A percentile compares a stretch with the other conserved stretches of the same genome.
Conservation (phyloP, 352 stramenopile genomes). For the Globisporangium radiosum region DNA sequence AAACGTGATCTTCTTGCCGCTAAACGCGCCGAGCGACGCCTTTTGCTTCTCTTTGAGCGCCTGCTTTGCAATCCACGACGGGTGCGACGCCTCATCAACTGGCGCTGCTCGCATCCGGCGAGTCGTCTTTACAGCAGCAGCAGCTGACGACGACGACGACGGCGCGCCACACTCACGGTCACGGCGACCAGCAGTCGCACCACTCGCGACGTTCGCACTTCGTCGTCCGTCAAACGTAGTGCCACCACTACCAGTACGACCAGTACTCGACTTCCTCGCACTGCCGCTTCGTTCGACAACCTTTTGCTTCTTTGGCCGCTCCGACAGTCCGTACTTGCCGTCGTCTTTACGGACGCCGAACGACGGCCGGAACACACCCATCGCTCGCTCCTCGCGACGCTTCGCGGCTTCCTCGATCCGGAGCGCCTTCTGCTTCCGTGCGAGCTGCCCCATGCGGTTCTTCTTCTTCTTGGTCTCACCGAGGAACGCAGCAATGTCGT, state of each 20-base stretch:
- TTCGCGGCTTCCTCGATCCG: conserved; percentile 52
- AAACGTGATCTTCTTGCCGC: conserved; percentile 84
- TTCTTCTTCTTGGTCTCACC: conserved; percentile 85
- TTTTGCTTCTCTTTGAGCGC: conserved; percentile 80
- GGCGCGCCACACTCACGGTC: conserved; percentile 16
- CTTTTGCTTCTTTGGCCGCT: conserved; percentile 70
- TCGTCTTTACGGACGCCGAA: conserved; percentile 15
- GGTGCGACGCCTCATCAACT: conserved; percentile 28
- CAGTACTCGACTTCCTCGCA: not conserved
- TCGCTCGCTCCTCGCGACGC: conserved; percentile 35
- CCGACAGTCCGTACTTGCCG: conserved; percentile 69
- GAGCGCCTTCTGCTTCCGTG: conserved; percentile 75
- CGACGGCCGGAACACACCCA: conserved; percentile 31
- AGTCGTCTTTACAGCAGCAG: conserved; percentile 5
- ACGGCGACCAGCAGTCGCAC: not conserved
- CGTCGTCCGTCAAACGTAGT: no score
- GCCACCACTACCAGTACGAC: conserved; percentile 1
- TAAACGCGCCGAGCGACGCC: conserved; percentile 54
- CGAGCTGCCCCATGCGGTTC: conserved; percentile 71
- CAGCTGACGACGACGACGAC: not conserved
- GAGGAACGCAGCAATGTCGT: conserved; percentile 81
- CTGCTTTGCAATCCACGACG: conserved; percentile 80
- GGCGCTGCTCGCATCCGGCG: not conserved
- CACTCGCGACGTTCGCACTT: no score
- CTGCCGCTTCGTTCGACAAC: conserved; percentile 15